Evolutionary conservation across 148 eudicot genomes (phyloP), one percentile per base, ranked within the genome.

Genomic region (Rhododendron simsii): DNA sequence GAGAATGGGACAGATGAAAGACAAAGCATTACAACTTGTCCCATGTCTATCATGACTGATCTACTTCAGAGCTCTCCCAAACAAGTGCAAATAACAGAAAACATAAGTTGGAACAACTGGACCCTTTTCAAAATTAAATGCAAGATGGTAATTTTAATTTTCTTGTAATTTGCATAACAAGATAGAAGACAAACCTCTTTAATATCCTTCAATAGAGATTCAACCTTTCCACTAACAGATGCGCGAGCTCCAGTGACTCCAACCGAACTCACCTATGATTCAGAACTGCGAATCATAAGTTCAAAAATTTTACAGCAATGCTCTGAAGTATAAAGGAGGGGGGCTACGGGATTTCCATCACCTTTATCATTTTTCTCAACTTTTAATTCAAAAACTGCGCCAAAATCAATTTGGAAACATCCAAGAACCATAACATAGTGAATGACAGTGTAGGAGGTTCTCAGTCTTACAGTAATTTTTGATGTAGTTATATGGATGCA

Each of bases 161-260:
- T 74, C 7, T 37, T 4, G 13, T 28, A 41, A 21, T 59, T 15
- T 14, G 53, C 45, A 61, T 3, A 45, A 39, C 78, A 23, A n/a
- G 44, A 67, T 57, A 84, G 73, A 88, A 83, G 69, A 80, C 92
- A 59, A 69, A 96, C 99, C 99, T 94, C 91, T 89, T 94, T 95
- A 77, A 96, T 91, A 23, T 95, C 98, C 47, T 78, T 65, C 55
- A 96, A 92, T 69, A 96, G 96, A 78, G 90, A 83, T 88, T 93
- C 88, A 86, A 96, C 99, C 86, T 89, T 91, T 2, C 7, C 83
- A 48, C 98, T 92, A 30, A 96, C 99, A 84, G 92, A 89, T 80
- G 93, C 87, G 81, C 99, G 98, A 83, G 99, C 93, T 85, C 98
- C 99, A 16, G 98, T 94, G 48, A 96, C 99, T 85, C 99, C 99